phyloP scores from a whole-genome alignment of 2,329 filamentous ascomycete genomes.

The Huntiella bhutanensis region DNA sequence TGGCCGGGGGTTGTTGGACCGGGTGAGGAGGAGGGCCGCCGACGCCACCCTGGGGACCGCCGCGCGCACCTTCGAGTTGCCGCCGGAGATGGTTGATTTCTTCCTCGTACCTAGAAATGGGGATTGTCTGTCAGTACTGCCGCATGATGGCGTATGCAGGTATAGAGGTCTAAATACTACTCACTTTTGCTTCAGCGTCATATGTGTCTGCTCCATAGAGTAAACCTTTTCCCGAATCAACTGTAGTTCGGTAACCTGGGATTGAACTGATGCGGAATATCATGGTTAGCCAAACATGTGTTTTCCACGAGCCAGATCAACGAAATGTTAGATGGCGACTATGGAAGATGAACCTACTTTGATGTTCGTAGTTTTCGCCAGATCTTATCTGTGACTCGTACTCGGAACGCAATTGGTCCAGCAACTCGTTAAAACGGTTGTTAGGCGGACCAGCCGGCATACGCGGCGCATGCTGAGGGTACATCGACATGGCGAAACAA shows the following conservation, averaged over 20 bases:
- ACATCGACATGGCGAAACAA: slow-evolving; percentile 12
- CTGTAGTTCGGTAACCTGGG: slow-evolving; percentile 88
- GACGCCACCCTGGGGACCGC: slow-evolving; percentile 37
- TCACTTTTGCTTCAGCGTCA: slow-evolving; percentile 78
- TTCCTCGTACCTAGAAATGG: slow-evolving; percentile 60
- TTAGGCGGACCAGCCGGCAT: slow-evolving; percentile 12
- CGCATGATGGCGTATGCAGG: background rate
- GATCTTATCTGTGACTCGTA: slow-evolving; percentile 72
- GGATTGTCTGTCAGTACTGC: background rate
- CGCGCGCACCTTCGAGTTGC: slow-evolving; percentile 62
- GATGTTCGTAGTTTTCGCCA: slow-evolving; percentile 76
- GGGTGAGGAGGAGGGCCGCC: slow-evolving; percentile 54
- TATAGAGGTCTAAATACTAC: background rate
- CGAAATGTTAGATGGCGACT: background rate
- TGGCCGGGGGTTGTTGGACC: slow-evolving; percentile 70
- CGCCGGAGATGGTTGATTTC: slow-evolving; percentile 71
- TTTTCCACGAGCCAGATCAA: background rate
- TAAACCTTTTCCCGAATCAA: slow-evolving; percentile 87
- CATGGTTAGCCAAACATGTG: background rate
- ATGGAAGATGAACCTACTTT: slow-evolving; percentile 46
- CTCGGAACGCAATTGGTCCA: slow-evolving; percentile 78
- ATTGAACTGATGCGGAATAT: slow-evolving; percentile 42
- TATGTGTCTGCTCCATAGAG: slow-evolving; percentile 75
- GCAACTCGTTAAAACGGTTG: slow-evolving; percentile 63
- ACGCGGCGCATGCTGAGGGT: slow-evolving; percentile 12